These are phyloP conservation scores for Leishmania turanica DNA, from an alignment of 208 protist genomes.

Conservation along the genomic window DNA sequence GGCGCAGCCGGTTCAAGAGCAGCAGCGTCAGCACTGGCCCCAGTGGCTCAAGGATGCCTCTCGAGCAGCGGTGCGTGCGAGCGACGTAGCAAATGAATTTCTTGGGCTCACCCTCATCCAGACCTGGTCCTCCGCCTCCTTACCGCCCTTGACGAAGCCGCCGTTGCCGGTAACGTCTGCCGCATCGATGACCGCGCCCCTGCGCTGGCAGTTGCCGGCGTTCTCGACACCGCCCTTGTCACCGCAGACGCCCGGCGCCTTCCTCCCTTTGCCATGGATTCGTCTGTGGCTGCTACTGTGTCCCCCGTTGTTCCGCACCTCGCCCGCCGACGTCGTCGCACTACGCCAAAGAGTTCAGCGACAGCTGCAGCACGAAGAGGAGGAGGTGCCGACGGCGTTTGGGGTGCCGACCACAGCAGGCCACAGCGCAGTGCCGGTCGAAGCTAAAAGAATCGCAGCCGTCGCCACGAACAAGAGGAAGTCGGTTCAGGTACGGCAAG, in stretches of 20 bases:
- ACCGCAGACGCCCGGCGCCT: constrained; percentile 9
- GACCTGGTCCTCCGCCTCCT: neutral
- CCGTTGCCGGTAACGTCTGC: neutral
- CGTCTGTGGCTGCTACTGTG: constrained; percentile 62
- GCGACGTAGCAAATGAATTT: constrained; percentile 60
- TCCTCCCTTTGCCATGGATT: constrained; percentile 49
- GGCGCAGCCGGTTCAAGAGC: neutral
- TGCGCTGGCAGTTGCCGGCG: constrained; percentile 21
- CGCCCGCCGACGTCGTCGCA: constrained; percentile 34
- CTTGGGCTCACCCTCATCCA: constrained; percentile 28
- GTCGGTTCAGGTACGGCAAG: neutral
- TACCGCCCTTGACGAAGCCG: neutral
- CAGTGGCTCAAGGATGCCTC: constrained; percentile 39
- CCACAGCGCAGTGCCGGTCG: too few species aligned
- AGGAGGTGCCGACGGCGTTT: neutral
- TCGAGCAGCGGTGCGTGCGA: constrained; percentile 31
- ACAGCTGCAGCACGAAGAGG: constrained; percentile 5
- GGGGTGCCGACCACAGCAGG: neutral
- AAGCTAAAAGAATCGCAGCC: neutral
- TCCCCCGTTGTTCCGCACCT: constrained; percentile 48
- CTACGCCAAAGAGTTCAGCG: constrained; percentile 20
- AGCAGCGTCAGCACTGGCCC: constrained; percentile 18
- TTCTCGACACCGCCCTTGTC: neutral
- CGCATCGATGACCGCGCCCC: neutral
- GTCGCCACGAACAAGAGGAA: neutral